Base-by-base conservation (phyloP, 2,329 filamentous ascomycete species). In the Sclerotinia glacialis region DNA sequence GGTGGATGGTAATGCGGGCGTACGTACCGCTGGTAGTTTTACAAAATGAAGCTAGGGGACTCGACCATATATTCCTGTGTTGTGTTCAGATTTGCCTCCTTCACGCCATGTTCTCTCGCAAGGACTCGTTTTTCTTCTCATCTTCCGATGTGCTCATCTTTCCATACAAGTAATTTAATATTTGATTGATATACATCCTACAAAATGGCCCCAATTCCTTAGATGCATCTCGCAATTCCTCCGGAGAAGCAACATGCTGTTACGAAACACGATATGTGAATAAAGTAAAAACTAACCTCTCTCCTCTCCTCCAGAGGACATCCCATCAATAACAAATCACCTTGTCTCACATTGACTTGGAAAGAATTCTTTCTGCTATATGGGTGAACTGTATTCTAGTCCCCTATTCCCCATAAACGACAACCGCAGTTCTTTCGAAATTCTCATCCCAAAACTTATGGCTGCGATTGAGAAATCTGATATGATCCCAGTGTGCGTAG, bases 301-400 rank as follows among this genome's bases (percentile, higher is more conserved):
- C 4, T 9, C 6, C 12, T n/a, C 21, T 47, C 18, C 12, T n/a
- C 26, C 47, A 83, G 80, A 80, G 76, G 68, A 77, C 82, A 11
- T 77, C 86, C 55, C 85, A 87, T 72, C 84, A 85, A 70, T 84
- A 84, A 5, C 81, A 85, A 65, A 77, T 84, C 34, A 76, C 84
- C 1, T 83, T 83, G 1, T 79, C 82, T 0, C 82, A 86, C 68
- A 83, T 83, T 2, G 85, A 86, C 69, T 71, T 86, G 84, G 85
- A 78, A 85, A 37, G 83, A 86, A 70, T 86, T 87, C 77, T 87
- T 86, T 86, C 77, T 80, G 84, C 60, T 82, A 84, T 72, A 80
- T 86, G 9, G 80, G 80, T 37, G 84, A 86, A 73, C 77, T 81
- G 0, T 86, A 82, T 66, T 69, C 76, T 4, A 83, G 84, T 0